Conservation (phyloP, 2,329 filamentous ascomycete species). For the Byssoonygena ceratinophila region DNA sequence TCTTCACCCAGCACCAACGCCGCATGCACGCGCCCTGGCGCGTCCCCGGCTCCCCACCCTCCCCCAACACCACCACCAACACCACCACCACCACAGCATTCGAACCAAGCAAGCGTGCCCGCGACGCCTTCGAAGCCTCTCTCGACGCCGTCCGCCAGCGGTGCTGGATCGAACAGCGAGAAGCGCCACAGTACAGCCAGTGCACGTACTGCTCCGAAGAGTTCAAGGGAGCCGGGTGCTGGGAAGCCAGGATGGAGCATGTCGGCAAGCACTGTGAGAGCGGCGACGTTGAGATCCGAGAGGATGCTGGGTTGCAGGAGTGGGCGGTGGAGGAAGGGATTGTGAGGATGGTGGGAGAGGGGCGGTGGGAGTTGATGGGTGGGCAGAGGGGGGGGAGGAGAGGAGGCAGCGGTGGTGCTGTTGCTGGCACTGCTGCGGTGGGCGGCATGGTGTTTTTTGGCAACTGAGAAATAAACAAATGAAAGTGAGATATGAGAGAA, state of each 20-base stretch:
- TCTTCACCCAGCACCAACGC: conserved; percentile 78
- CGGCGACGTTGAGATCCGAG: conserved; percentile 25
- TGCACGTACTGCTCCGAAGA: conserved; percentile 47
- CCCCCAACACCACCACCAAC: too few relatives aligned
- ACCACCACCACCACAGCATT: too few relatives aligned
- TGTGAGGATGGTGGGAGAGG: conserved; percentile 1
- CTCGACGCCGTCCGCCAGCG: conserved; percentile 47
- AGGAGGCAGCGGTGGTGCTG: not conserved
- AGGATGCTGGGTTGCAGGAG: conserved; percentile 33
- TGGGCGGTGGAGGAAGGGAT: conserved; percentile 34
- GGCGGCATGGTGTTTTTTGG: conserved; percentile 3
- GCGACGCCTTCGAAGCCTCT: conserved; percentile 39
- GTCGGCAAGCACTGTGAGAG: conserved; percentile 72
- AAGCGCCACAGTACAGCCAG: conserved; percentile 52
- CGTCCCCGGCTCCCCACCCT: conserved; percentile 21
- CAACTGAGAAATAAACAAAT: not conserved
- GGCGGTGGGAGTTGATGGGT: conserved; percentile 1
- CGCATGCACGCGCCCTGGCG: conserved; percentile 65
- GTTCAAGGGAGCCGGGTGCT: conserved; percentile 56
- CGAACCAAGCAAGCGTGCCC: conserved; percentile 28
- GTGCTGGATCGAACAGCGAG: conserved; percentile 52
- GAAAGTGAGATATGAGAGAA: not conserved
- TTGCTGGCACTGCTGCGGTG: not conserved
- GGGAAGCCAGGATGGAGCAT: conserved; percentile 82
- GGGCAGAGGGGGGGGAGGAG: not conserved